Evolutionary conservation across 331 rosid species (phyloP), one percentile per base, ranked within the genome.

Genomic region (Cydonia oblonga): DNA sequence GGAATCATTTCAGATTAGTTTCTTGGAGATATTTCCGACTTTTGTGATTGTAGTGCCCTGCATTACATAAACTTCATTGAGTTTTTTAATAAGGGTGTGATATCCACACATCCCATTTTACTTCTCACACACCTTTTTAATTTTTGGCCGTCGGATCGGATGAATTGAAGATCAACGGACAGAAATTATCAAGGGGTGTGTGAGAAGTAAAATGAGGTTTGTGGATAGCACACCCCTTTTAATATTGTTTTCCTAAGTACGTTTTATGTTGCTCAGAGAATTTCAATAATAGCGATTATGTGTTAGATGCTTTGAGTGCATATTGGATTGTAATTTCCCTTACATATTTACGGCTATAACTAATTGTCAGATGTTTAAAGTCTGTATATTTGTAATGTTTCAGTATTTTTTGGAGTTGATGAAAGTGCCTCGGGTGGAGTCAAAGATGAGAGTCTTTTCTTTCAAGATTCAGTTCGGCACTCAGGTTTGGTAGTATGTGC

Each of bases 341-440:
- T 64, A 2, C 23, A 60, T 68, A 4, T 51, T 40, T 29, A 49
- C 14, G n/a, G 66, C 75, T 19, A 24, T 40, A 51, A 62, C 22
- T 10, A 49, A 44, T 60, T 49, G 5, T 73, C 28, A 22, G 46
- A 19, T 20, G 13, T 60, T 9, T 72, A 24, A 67, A 20, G 53
- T 73, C 14, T 51, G 18, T 69, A 23, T 68, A 42, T 71, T 71
- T 75, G 72, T 70, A 35, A 46, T 84, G 80, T 87, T 76, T 79
- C 96, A 95, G 97, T 91, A 35, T 76, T 90, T 95, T 80, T 74
- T 95, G 89, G 99, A 95, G 90, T 84, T 83, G 83, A 88, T 95
- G 99, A 95, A 90, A 86, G 99, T 95, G 69, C 99, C 99, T 29
- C 88, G 97, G 73, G 99, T 95, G 83, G 97, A 95, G 84, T 91